Percentiles rank a stretch among this genome's conserved stretches.
These are phyloP conservation scores for Syzygium jambos DNA, from an alignment of 345 rosid species.

Conservation along the genomic window DNA sequence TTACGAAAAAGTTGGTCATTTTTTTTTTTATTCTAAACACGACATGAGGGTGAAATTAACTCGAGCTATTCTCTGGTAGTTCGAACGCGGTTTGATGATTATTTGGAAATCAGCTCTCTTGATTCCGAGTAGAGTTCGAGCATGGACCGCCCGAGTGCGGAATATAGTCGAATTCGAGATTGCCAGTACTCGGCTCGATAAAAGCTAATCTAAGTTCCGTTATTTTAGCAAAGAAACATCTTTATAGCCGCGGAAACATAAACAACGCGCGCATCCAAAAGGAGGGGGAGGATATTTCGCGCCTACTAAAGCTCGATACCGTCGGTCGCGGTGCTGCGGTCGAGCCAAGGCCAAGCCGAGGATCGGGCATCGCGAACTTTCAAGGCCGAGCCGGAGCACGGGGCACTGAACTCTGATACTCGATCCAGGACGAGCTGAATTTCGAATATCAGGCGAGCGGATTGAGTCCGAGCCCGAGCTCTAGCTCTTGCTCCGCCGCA, in stretches of 20 bases:
- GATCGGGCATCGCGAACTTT: fast-evolving
- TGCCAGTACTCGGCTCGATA: not conserved
- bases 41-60: not conserved
- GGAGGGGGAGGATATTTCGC: not conserved
- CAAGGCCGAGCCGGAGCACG: fast-evolving
- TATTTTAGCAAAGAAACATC: not conserved
- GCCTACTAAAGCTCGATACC: not conserved
- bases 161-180: not conserved
- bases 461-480: not conserved
- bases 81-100: not conserved
- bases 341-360: fast-evolving
- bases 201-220: not conserved
- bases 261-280: fast-evolving
- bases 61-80: fast-evolving
- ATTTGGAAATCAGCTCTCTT: not conserved
- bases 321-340: fast-evolving
- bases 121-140: not conserved
- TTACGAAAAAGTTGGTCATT: not conserved
- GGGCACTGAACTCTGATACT: not conserved
- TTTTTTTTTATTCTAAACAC: fast-evolving
- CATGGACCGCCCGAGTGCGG: fast-evolving
- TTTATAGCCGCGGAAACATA: fast-evolving
- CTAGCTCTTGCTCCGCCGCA: fast-evolving
- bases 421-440: not conserved
- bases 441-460: not conserved